Evolutionary conservation across 2,329 filamentous ascomycete species (phyloP).

Genomic region (Fusarium begoniae): DNA sequence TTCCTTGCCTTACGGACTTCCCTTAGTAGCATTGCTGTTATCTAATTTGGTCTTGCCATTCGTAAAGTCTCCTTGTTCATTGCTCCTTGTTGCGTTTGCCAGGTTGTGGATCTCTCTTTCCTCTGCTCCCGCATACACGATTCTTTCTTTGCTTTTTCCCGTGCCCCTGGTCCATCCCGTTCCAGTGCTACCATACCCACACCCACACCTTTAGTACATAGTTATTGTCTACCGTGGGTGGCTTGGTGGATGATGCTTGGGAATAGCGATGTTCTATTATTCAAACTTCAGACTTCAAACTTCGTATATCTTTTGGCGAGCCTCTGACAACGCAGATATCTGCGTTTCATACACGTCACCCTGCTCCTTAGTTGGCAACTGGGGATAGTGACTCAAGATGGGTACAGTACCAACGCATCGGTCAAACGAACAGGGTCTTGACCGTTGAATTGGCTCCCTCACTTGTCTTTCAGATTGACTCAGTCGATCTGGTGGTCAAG

Average conservation of each 20-base stretch:
- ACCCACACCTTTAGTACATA: neutral
- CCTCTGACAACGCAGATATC: conserved; percentile 11
- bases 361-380: conserved; percentile 12
- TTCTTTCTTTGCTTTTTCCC: conserved; percentile 37
- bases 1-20: too few relatives aligned
- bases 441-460: conserved; percentile 8
- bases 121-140: conserved; percentile 39
- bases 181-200: conserved; percentile 34
- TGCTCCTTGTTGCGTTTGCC: neutral
- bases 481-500: neutral
- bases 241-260: neutral
- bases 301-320: conserved; percentile 1
- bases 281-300: neutral
- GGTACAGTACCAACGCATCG: neutral
- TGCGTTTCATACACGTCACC: conserved; percentile 29
- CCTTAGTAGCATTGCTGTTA: too few relatives aligned
- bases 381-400: neutral
- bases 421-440: neutral
- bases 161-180: conserved; percentile 33
- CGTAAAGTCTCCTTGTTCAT: neutral
- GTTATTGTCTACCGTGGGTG: neutral
- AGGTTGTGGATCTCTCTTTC: conserved; percentile 25
- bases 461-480: conserved; percentile 15
- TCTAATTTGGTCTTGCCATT: neutral
- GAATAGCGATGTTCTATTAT: neutral